Base-by-base conservation (phyloP, 306 rosid species). In the Delonix regia region DNA sequence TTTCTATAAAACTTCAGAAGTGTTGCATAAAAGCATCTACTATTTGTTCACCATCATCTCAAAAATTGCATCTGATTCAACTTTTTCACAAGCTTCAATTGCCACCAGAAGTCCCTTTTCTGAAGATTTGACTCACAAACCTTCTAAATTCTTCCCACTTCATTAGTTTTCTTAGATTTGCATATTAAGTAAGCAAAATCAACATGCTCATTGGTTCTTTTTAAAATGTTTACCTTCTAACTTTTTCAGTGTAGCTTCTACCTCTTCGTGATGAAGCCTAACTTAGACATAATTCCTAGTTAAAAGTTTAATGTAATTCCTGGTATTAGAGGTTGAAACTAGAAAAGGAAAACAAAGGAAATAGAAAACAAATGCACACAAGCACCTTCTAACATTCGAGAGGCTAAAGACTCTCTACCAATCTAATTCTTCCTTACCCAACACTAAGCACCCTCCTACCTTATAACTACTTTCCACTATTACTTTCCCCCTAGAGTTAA, bases 131-230 rank as follows among this genome's bases (percentile, higher is more conserved):
- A 48, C 81, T 85, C 83, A 86, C 83, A 86, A 33, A 57, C 64
- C 80, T 91, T 79, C 98, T 97, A 94, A 72, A 90, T 73, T 66
- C 94, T 86, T 71, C 75, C 83, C 68, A 91, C 96, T 62, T 94
- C 97, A 45, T 87, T 92, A 18, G 74, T 88, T 82, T 78, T 80
- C 91, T 88, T 74, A 90, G 79, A 16, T 83, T 82, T 21, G 91
- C 98, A 82, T 91, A 91, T 53, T 85, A 79, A 25, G 84, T 81
- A 19, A 91, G 83, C 73, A 90, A 74, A 75, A 38, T 28, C 38
- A 72, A 74, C 85, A 78, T 49, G 53, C 80, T 87, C 74, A 28
- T 1, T 33, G 79, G 48, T 82, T 78, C 24, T 76, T 71, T 28
- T 82, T 85, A 52, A 87, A 69, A 78, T 78, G 33, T 47, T 74